Percentiles rank a stretch among this genome's conserved stretches.
Evolutionary conservation across 2,329 filamentous ascomycete species (phyloP).

Genomic region (Aureobasidium sp.): DNA sequence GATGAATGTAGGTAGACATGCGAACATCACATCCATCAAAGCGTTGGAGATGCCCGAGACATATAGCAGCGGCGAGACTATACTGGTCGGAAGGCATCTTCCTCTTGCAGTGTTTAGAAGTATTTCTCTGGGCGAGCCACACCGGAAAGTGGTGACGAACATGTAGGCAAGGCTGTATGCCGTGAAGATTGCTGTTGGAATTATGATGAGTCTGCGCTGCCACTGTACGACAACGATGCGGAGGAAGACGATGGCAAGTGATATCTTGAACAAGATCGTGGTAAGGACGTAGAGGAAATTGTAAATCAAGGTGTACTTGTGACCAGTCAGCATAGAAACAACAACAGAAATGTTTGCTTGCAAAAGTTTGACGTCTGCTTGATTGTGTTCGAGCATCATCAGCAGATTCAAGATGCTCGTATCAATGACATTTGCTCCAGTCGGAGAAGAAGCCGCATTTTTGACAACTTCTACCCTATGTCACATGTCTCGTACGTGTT

Average conservation of each 20-base stretch:
- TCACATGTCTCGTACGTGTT: neutral
- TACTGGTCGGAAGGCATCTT: slow-evolving; percentile 9
- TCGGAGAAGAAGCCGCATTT: no score
- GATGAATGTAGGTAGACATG: slow-evolving; percentile 4
- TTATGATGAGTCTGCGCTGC: slow-evolving; percentile 1
- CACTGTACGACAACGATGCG: slow-evolving; percentile 6
- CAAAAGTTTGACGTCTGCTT: neutral
- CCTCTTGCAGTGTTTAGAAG: slow-evolving; percentile 10
- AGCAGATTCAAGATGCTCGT: neutral
- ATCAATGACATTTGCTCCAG: neutral
- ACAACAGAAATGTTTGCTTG: neutral
- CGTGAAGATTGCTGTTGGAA: neutral
- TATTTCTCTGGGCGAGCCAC: neutral
- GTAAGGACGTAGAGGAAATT: slow-evolving; percentile 14
- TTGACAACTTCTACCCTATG: neutral
- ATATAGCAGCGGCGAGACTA: slow-evolving; percentile 13
- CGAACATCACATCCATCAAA: slow-evolving; percentile 15
- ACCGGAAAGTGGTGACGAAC: neutral
- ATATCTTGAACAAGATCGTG: slow-evolving; percentile 17
- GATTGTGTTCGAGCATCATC: neutral
- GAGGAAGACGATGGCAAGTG: slow-evolving; percentile 3
- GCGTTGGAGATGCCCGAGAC: slow-evolving; percentile 12
- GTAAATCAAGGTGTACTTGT: neutral
- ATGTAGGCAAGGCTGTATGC: neutral
- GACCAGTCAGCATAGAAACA: neutral